A percentile compares a stretch with the other conserved stretches of the same genome.
These are phyloP conservation scores for Lathyrus oleraceus DNA, from an alignment of 306 rosid genomes.

Conservation along the genomic window DNA sequence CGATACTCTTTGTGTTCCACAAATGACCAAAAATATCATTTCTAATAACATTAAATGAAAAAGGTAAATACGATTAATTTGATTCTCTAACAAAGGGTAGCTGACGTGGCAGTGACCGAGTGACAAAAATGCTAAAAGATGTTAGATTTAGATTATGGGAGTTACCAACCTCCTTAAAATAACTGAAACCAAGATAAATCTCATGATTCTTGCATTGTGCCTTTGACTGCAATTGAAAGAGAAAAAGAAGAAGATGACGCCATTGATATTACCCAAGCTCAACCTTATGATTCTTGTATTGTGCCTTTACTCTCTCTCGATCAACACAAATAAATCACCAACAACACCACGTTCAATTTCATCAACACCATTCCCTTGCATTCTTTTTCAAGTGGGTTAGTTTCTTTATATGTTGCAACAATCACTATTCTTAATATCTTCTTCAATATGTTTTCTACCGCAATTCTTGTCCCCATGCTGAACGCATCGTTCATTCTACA, in stretches of 20 bases:
- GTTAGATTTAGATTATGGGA: too few species aligned
- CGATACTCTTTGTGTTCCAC: too few species aligned
- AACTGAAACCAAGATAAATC: too few species aligned
- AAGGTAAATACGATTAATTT: too few species aligned
- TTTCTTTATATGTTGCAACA: constrained; percentile 15
- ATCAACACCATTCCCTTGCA: constrained; percentile 13
- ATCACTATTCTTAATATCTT: background rate
- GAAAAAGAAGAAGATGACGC: constrained; percentile 22
- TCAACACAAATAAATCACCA: background rate
- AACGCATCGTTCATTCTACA: constrained; percentile 24
- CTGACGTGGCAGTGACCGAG: too few species aligned
- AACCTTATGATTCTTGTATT: constrained; percentile 15
- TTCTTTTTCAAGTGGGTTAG: background rate
- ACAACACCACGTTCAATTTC: background rate
- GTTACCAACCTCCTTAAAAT: too few species aligned
- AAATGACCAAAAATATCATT: too few species aligned
- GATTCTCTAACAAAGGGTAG: too few species aligned
- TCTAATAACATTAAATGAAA: too few species aligned
- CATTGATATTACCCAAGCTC: constrained; percentile 4
- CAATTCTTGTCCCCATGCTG: constrained; percentile 31
- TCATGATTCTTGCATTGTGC: too few species aligned
- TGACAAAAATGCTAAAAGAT: too few species aligned
- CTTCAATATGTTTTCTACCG: constrained; percentile 38
- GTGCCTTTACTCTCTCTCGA: constrained; percentile 13
- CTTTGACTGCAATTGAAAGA: constrained; percentile 30